Conservation (phyloP, 1,284 basidiomycete species). For the Ustilago xerochloae region DNA sequence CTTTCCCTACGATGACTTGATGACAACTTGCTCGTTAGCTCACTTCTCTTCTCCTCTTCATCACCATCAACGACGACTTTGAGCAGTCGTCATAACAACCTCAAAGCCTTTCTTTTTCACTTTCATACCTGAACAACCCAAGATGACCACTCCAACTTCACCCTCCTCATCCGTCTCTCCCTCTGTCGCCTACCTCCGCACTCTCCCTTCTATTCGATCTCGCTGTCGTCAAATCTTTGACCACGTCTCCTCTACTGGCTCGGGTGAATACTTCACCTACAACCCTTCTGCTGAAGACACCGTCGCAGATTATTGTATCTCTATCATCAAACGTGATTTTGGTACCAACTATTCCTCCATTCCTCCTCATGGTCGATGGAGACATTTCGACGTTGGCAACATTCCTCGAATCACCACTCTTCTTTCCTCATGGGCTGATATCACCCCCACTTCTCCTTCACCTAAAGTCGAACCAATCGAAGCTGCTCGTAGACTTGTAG, state of each 20-base stretch:
- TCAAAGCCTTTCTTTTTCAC: no score
- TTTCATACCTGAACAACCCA: no score
- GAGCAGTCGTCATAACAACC: not conserved
- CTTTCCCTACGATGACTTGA: no score
- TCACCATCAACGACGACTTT: not conserved
- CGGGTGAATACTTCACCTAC: constrained; percentile 86
- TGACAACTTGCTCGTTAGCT: not conserved
- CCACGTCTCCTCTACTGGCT: constrained; percentile 75
- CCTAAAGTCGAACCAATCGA: constrained; percentile 34
- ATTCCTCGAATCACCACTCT: constrained; percentile 53
- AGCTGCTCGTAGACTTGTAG: constrained; percentile 75
- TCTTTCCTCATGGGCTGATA: constrained; percentile 34
- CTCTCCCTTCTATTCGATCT: constrained; percentile 86
- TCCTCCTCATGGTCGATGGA: constrained; percentile 88
- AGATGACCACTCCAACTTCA: not conserved
- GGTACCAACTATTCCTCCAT: constrained; percentile 80
- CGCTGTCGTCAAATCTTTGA: constrained; percentile 80
- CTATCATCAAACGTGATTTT: constrained; percentile 89
- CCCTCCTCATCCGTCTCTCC: constrained; percentile 12
- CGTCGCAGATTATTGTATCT: constrained; percentile 82
- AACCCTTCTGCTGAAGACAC: constrained; percentile 78
- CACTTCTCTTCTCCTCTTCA: not conserved
- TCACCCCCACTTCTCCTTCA: not conserved
- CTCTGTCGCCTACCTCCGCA: constrained; percentile 75
- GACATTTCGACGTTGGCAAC: constrained; percentile 75